Conservation (phyloP, 208 protist genomes). For the Crithidia thermophila region DNA sequence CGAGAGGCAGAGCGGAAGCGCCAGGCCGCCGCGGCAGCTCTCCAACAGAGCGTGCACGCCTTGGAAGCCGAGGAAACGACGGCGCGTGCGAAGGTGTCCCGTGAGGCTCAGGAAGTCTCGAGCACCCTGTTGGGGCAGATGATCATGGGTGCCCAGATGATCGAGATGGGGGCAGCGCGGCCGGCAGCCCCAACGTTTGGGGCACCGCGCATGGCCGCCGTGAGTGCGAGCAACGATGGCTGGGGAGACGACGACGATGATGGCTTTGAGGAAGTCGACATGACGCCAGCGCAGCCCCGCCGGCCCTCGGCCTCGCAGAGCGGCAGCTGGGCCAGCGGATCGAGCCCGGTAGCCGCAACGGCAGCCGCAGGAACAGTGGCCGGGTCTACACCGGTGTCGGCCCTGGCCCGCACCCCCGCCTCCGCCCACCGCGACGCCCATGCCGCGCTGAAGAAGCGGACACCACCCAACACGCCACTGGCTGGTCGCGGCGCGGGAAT, state of each 20-base stretch:
- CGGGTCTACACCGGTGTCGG: not conserved
- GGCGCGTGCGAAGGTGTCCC: slow-evolving; percentile 32
- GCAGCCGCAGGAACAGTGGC: not conserved
- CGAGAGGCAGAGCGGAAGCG: slow-evolving; percentile 4
- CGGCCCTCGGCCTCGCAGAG: not conserved
- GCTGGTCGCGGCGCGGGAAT: not conserved
- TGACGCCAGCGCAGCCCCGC: slow-evolving; percentile 2
- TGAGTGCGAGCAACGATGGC: not conserved
- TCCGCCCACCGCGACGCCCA: not conserved
- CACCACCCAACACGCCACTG: slow-evolving; percentile 17
- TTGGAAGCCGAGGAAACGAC: slow-evolving; percentile 22
- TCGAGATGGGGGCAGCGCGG: not conserved
- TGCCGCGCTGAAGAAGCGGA: slow-evolving; percentile 3
- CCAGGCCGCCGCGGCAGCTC: not conserved
- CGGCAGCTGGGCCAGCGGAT: not conserved
- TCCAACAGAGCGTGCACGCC: not conserved
- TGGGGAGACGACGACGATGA: slow-evolving; percentile 51
- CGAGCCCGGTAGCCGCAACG: not conserved
- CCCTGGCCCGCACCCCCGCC: not conserved
- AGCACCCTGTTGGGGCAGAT: slow-evolving; percentile 29
- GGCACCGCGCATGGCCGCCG: not conserved
- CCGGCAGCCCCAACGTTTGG: not conserved
- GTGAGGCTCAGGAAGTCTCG: slow-evolving; percentile 26
- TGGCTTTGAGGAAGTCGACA: slow-evolving; percentile 38
- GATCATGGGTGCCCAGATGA: slow-evolving; percentile 27